Percentiles rank a stretch among this genome's conserved stretches.
Evolutionary conservation across 2,329 filamentous ascomycete genomes (phyloP).

Genomic region (Aspergillaceae sp.): DNA sequence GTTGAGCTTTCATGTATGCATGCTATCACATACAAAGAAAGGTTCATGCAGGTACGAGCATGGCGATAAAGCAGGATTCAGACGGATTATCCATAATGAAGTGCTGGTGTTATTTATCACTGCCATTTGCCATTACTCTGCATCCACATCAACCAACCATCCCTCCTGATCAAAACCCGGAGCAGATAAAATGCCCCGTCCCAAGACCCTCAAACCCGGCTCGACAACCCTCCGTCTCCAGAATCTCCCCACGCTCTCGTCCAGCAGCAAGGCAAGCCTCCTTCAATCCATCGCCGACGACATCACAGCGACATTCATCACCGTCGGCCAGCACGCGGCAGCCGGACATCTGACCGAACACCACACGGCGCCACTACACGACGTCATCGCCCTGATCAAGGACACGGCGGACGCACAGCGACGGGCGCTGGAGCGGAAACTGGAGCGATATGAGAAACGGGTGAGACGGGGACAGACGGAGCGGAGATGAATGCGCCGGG

Average conservation of each 20-base stretch:
- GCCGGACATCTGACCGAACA: constrained; percentile 14
- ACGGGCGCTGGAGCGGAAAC: constrained; percentile 12
- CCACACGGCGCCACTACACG: constrained; percentile 19
- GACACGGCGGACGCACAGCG: constrained; percentile 11
- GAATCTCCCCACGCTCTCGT: constrained; percentile 11
- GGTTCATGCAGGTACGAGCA: too few relatives aligned
- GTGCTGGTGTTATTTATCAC: too few relatives aligned
- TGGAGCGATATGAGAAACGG: constrained; percentile 10
- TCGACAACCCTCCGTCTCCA: constrained; percentile 17
- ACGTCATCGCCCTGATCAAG: constrained; percentile 19
- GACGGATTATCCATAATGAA: too few relatives aligned
- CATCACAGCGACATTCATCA: constrained; percentile 21
- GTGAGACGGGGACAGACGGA: constrained; percentile 11
- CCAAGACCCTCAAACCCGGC: constrained; percentile 1
- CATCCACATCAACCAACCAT: not conserved
- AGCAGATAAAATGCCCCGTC: constrained; percentile 3
- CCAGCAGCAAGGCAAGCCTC: constrained; percentile 13
- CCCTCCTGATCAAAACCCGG: not conserved
- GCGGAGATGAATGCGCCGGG: constrained; percentile 11
- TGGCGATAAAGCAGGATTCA: too few relatives aligned
- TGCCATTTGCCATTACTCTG: not conserved
- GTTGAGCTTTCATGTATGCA: too few relatives aligned
- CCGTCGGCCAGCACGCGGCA: constrained; percentile 18
- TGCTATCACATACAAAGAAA: too few relatives aligned
- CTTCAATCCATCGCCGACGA: constrained; percentile 22